Base-by-base conservation (phyloP, 305 asterid genomes). In the Solanum aculeatissimum region DNA sequence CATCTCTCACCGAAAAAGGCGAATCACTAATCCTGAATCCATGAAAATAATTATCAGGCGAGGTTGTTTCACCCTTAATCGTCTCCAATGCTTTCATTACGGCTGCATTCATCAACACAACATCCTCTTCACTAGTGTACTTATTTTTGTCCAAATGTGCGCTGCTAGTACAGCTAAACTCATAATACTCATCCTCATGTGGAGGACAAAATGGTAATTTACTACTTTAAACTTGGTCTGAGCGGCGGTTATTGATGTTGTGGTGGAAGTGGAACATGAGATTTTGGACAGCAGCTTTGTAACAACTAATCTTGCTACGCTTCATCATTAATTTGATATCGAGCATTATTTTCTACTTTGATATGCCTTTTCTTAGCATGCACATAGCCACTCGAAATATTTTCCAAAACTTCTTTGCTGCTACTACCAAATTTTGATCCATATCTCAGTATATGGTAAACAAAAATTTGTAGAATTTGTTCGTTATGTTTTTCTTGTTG, bases 121-220 rank as follows among this genome's bases (percentile, higher is more conserved):
- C 87, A 11, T 85, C 89, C 2, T 86, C 87, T 18, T 60, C 62
- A n/a, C 9, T 68, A 0, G 82, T 6, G 8, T 12, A n/a, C 13
- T 81, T 58, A 21, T 40, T 80, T 83, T 90, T 90, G 83, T 90
- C 91, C 89, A 89, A 86, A 16, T 90, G 89, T 0, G 96, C 94
- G 84, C 84, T 93, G 87, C 85, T 87, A 7, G 88, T 90, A 92
- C 96, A 91, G 89, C 93, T 92, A 85, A 91, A 94, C 87, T 94
- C 97, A 87, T 92, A 97, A 86, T 92, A 97, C 51, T 86, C 13
- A 9, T 75, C 84, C 16, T 80, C 74, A 0, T 2, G 40, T 14
- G 84, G 87, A 55, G 35, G 87, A 8, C 9, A 18, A 15, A 51
- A 54, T 57, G 65, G 83, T 19, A 70, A n/a, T 60, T 82, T 81